Conservation (phyloP, 371 early-diverging fungal species). For the Mucor piriformis region DNA sequence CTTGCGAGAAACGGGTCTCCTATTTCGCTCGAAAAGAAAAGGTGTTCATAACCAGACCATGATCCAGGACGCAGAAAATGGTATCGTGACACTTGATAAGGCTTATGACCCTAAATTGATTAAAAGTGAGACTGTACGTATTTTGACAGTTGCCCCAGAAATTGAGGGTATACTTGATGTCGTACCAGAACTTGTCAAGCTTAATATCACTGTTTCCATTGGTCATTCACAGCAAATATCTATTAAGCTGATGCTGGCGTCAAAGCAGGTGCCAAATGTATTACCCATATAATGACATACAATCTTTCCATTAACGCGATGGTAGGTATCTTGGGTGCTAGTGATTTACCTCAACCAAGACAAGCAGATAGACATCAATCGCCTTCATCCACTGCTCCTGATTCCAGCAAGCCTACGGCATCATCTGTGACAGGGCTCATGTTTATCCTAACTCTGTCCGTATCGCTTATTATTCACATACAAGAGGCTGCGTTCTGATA, state of each 20-base stretch:
- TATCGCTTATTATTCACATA: slow-evolving; percentile 80
- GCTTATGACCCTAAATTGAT: slow-evolving; percentile 61
- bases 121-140: slow-evolving; percentile 49
- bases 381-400: slow-evolving; percentile 35
- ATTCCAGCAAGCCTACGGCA: slow-evolving; percentile 53
- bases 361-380: slow-evolving; percentile 34
- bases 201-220: slow-evolving; percentile 66
- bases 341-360: slow-evolving; percentile 38
- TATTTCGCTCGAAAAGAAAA: slow-evolving; percentile 67
- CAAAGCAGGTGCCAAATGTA: slow-evolving; percentile 60
- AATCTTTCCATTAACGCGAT: slow-evolving; percentile 83
- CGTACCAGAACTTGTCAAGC: slow-evolving; percentile 63
- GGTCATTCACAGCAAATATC: slow-evolving; percentile 75
- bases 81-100: slow-evolving; percentile 60
- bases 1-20: slow-evolving; percentile 77
- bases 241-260: slow-evolving; percentile 69
- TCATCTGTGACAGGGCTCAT: slow-evolving; percentile 81
- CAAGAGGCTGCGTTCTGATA: slow-evolving; percentile 71
- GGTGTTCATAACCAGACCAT: slow-evolving; percentile 72
- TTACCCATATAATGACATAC: slow-evolving; percentile 84
- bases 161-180: slow-evolving; percentile 70
- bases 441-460: slow-evolving; percentile 81
- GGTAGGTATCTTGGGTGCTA: slow-evolving; percentile 72
- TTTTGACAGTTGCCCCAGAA: slow-evolving; percentile 81
- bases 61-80: slow-evolving; percentile 59